Evolutionary conservation across 176 grass and related monocot species (phyloP).

Genomic region (Lolium perenne): DNA sequence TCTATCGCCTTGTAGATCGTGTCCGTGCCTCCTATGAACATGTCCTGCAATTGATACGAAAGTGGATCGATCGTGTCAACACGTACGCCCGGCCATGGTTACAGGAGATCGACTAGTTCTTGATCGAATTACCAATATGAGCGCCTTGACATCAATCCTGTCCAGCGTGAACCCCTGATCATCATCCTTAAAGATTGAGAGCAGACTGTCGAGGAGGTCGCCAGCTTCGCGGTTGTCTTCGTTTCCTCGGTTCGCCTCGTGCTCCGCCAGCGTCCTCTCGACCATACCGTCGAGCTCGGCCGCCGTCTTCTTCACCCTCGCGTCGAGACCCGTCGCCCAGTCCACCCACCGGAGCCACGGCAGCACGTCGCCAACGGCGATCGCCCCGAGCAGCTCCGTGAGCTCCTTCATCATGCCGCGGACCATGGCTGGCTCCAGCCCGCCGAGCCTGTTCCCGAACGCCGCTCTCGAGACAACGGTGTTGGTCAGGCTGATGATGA

Average conservation of each 20-base stretch:
- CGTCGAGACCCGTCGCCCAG: constrained; percentile 39
- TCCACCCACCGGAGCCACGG: constrained; percentile 28
- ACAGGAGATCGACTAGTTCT: not conserved
- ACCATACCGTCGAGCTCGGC: constrained; percentile 42
- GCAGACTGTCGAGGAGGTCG: constrained; percentile 49
- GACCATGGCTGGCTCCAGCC: too few relatives aligned
- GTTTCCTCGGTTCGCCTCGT: not conserved
- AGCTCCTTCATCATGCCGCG: too few relatives aligned
- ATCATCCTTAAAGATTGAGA: constrained; percentile 18
- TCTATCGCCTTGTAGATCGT: constrained; percentile 50
- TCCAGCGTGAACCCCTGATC: constrained; percentile 27
- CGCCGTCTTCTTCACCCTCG: constrained; percentile 31
- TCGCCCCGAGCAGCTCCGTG: constrained; percentile 4
- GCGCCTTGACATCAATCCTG: constrained; percentile 47
- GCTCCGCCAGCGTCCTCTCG: constrained; percentile 51
- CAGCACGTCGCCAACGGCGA: too few relatives aligned
- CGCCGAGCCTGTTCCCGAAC: constrained; percentile 38
- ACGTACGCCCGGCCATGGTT: too few relatives aligned
- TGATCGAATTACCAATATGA: constrained; percentile 45
- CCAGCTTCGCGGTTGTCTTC: not conserved
- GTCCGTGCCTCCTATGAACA: constrained; percentile 49
- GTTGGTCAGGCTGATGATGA: constrained; percentile 40
- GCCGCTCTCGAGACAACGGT: constrained; percentile 40
- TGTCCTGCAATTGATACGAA: constrained; percentile 33
- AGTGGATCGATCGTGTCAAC: too few relatives aligned